Evolutionary conservation across 768 basidiomycete genomes (phyloP).

Genomic region (Suillus plorans): DNA sequence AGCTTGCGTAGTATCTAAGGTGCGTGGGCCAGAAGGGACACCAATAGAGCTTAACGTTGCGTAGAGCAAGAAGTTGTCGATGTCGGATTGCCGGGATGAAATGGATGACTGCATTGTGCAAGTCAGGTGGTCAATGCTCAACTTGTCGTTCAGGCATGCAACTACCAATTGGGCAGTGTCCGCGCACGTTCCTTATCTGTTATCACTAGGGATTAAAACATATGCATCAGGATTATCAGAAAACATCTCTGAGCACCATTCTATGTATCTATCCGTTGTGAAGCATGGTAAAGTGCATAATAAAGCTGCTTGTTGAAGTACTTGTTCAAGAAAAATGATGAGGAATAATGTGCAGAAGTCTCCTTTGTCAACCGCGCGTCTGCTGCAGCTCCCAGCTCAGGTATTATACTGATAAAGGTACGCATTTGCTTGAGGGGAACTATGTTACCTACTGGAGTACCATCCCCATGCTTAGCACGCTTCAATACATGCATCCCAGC

Average conservation of each 20-base stretch:
- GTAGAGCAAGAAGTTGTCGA: neutral
- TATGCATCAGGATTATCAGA: neutral
- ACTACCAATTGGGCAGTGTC: neutral
- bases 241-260: neutral
- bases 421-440: neutral
- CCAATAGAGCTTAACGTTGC: neutral
- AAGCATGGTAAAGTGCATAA: neutral
- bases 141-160: neutral
- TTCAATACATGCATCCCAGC: neutral
- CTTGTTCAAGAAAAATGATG: neutral
- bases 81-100: neutral
- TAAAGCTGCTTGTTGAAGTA: neutral
- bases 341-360: neutral
- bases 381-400: constrained; percentile 26
- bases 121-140: neutral
- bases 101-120: too few species aligned
- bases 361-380: constrained; percentile 17
- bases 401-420: constrained; percentile 22
- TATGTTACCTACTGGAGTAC: neutral
- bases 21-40: neutral
- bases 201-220: neutral
- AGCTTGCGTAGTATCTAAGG: neutral
- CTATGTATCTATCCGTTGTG: neutral
- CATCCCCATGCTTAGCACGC: neutral
- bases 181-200: neutral